Evolutionary conservation across 2,329 filamentous ascomycete species (phyloP).

Genomic region (Colletotrichum shisoi): DNA sequence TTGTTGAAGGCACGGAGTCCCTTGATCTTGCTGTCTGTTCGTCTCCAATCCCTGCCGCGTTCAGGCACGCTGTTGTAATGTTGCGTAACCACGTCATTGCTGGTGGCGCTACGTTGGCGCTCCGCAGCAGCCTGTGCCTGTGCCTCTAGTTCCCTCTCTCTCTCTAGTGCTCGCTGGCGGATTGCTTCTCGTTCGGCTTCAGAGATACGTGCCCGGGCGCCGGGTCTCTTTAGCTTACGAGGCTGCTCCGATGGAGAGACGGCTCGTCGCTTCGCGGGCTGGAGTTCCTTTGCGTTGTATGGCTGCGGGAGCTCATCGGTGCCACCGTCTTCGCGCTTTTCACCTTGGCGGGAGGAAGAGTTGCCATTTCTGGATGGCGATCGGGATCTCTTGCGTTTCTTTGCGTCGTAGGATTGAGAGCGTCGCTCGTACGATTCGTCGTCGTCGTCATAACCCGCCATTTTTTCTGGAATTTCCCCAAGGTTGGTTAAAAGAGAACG

Average conservation of each 20-base stretch:
- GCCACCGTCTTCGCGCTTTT: conserved; percentile 45
- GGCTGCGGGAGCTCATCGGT: conserved; percentile 63
- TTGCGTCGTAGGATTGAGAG: conserved; percentile 51
- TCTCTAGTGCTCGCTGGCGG: conserved; percentile 68
- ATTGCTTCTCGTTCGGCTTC: conserved; percentile 73
- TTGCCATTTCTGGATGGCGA: conserved; percentile 45
- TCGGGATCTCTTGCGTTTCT: conserved; percentile 51
- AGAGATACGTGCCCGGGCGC: conserved; percentile 71
- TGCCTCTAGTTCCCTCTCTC: conserved; percentile 55
- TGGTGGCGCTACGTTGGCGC: conserved; percentile 61
- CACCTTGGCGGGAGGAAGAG: conserved; percentile 31
- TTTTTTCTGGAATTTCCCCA: conserved; percentile 34
- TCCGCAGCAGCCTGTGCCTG: conserved; percentile 51
- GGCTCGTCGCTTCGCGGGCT: conserved; percentile 66
- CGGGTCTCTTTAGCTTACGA: conserved; percentile 74
- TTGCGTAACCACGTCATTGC: conserved; percentile 86
- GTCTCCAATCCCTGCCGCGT: conserved; percentile 91
- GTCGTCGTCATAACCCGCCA: conserved; percentile 34
- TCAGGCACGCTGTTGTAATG: conserved; percentile 98
- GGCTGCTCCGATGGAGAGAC: conserved; percentile 64
- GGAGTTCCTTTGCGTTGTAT: conserved; percentile 66
- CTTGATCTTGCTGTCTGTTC: conserved; percentile 93
- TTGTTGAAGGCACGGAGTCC: conserved; percentile 96
- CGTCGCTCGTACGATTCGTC: conserved; percentile 24
- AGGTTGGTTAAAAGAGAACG: not conserved